These are phyloP conservation scores for Pythium chondricola DNA, from an alignment of 352 stramenopile species.

Conservation along the genomic window DNA sequence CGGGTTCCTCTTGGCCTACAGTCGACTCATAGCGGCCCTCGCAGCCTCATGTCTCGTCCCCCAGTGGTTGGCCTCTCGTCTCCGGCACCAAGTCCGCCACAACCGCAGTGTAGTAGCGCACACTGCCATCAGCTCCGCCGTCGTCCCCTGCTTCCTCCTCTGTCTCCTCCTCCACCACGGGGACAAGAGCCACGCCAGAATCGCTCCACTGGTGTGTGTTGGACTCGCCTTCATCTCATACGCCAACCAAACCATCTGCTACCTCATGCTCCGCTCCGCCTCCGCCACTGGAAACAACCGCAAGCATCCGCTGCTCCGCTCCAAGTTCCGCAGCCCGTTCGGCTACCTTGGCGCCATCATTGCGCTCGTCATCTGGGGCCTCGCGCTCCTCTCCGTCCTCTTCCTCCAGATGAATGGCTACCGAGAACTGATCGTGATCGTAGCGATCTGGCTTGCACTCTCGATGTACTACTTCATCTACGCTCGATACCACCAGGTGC, in stretches of 20 bases:
- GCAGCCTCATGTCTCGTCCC: constrained; percentile 15
- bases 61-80: background rate
- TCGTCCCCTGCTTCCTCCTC: constrained; percentile 6
- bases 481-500: constrained; percentile 7
- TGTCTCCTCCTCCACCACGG: constrained; percentile 12
- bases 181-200: background rate
- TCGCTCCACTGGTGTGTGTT: constrained; percentile 4
- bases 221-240: constrained; percentile 14
- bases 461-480: constrained; percentile 12
- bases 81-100: constrained; percentile 3
- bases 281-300: background rate
- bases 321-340: constrained; percentile 13
- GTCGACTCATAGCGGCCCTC: constrained; percentile 7
- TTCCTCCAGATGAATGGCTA: background rate
- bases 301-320: background rate
- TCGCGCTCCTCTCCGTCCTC: constrained; percentile 11
- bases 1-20: constrained; percentile 21
- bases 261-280: constrained; percentile 1
- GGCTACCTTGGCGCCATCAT: constrained; percentile 7
- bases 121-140: constrained; percentile 2
- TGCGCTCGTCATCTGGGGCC: constrained; percentile 10
- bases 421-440: background rate
- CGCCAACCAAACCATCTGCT: constrained; percentile 8
- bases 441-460: background rate
- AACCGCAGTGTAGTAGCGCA: constrained; percentile 1